These are phyloP conservation scores for Aspergillus sp. DNA, from an alignment of 2,329 filamentous ascomycete genomes.

Conservation along the genomic window DNA sequence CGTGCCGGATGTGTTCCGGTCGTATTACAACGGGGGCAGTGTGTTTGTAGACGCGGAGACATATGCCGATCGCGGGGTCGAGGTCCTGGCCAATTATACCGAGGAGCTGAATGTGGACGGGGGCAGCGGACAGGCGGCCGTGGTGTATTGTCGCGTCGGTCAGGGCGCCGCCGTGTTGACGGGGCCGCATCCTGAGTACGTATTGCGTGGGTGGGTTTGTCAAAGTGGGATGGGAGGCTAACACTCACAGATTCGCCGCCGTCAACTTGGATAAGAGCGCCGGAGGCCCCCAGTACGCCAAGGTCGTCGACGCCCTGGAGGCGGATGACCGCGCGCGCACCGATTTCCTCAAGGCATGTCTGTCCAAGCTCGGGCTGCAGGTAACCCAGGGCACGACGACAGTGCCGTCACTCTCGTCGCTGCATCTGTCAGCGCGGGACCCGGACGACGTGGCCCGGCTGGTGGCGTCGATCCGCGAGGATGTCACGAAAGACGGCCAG, in stretches of 20 bases:
- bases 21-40: constrained; percentile 93
- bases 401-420: constrained; percentile 74
- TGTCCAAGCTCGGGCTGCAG: constrained; percentile 77
- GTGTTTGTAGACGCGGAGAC: constrained; percentile 79
- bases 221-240: neutral
- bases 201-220: constrained; percentile 10
- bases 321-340: constrained; percentile 68
- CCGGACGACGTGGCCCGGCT: constrained; percentile 67
- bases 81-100: constrained; percentile 78
- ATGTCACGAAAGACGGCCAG: constrained; percentile 63
- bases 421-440: constrained; percentile 74
- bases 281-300: constrained; percentile 65
- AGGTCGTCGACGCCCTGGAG: constrained; percentile 65
- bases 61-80: constrained; percentile 62
- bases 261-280: constrained; percentile 70
- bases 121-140: constrained; percentile 69
- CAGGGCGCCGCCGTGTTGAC: constrained; percentile 77
- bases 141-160: constrained; percentile 80
- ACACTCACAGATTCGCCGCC: constrained; percentile 68
- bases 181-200: constrained; percentile 88
- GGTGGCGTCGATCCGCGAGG: constrained; percentile 59
- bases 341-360: constrained; percentile 73
- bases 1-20: constrained; percentile 62
- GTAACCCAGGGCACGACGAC: constrained; percentile 66
- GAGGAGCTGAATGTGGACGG: constrained; percentile 73